Conservation (phyloP, 306 rosid species). For the Casuarina glauca region DNA sequence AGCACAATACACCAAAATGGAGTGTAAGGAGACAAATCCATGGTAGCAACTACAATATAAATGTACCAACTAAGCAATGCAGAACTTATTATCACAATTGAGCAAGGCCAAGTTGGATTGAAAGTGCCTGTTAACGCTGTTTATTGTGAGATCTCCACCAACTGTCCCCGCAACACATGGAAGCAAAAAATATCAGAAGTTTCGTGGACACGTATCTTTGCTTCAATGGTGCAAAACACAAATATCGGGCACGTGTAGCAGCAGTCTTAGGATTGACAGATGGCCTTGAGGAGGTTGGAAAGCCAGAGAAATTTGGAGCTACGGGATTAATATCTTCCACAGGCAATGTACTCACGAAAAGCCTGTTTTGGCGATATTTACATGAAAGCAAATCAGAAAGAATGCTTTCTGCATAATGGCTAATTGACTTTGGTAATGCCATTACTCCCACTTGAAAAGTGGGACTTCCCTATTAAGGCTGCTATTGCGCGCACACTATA, state of each 20-base stretch:
- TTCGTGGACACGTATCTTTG: background rate
- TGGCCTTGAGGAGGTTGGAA: background rate
- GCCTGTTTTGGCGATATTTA: slow-evolving; percentile 26
- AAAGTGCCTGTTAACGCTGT: no score
- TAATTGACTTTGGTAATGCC: slow-evolving; percentile 12
- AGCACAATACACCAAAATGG: no score
- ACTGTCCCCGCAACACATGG: no score
- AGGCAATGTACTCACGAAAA: background rate
- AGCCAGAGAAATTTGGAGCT: background rate
- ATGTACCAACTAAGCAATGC: no score
- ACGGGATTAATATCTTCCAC: slow-evolving; percentile 1
- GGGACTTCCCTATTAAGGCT: slow-evolving; percentile 33
- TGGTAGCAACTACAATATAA: no score
- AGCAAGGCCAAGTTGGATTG: no score
- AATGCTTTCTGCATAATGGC: slow-evolving; percentile 19
- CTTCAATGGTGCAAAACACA: background rate
- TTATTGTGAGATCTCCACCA: no score
- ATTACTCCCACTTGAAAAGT: slow-evolving; percentile 43
- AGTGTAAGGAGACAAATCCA: no score
- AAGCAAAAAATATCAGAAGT: background rate
- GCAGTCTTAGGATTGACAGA: background rate
- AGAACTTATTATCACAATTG: no score
- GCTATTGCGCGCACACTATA: background rate
- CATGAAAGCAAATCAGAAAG: slow-evolving; percentile 27
- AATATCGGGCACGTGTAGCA: background rate